phyloP scores from a whole-genome alignment of 768 basidiomycete genomes.

The Wakefieldia striispora region DNA sequence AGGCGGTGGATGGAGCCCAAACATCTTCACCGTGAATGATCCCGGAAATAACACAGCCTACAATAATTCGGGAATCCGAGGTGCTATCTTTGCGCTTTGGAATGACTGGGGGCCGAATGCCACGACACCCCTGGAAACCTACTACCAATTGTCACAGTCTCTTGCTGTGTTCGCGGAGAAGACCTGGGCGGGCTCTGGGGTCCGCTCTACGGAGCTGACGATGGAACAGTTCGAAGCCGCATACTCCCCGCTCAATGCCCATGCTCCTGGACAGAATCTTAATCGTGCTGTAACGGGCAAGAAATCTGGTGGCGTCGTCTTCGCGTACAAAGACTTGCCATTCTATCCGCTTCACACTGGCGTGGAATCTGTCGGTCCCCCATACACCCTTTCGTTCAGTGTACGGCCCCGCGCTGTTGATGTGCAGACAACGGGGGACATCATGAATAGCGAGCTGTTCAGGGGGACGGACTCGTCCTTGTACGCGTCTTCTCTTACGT shows the following conservation, averaged over 20 bases:
- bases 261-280: conserved; percentile 43
- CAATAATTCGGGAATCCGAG: conserved; percentile 28
- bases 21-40: conserved; percentile 32
- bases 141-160: conserved; percentile 41
- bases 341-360: conserved; percentile 25
- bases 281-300: conserved; percentile 36
- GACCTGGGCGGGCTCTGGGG: conserved; percentile 41
- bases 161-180: conserved; percentile 43
- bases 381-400: conserved; percentile 41
- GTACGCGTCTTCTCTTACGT: conserved; percentile 37
- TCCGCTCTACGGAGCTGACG: conserved; percentile 34
- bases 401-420: conserved; percentile 31
- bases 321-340: conserved; percentile 20
- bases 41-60: conserved; percentile 32
- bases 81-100: conserved; percentile 39
- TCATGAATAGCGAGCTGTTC: conserved; percentile 29
- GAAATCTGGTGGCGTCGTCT: conserved; percentile 29
- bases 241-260: conserved; percentile 38
- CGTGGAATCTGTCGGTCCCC: conserved; percentile 41
- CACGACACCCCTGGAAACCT: conserved; percentile 42
- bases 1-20: conserved; percentile 36
- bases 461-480: conserved; percentile 35
- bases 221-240: conserved; percentile 34
- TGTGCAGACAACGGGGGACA: conserved; percentile 11
- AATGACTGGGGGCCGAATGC: conserved; percentile 48